phyloP scores from a whole-genome alignment of 495 filamentous ascomycete genomes.

The Pyronema omphalodes region DNA sequence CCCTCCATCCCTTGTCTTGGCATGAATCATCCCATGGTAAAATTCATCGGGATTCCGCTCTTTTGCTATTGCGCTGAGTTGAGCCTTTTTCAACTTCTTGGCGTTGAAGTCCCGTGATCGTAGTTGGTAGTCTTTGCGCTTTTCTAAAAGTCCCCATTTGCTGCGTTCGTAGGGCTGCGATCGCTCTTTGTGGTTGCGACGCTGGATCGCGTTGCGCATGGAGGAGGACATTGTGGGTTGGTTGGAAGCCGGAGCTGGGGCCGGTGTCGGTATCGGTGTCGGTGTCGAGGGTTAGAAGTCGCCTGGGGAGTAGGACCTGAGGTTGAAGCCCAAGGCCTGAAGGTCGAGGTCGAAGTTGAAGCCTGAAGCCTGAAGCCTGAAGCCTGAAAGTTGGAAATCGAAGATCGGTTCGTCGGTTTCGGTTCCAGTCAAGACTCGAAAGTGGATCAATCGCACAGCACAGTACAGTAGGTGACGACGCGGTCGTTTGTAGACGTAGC shows the following conservation, averaged over 20 bases:
- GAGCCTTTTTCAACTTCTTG: constrained; percentile 65
- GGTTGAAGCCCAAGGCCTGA: no score
- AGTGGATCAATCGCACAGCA: no score
- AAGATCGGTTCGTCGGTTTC: no score
- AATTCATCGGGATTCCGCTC: constrained; percentile 95
- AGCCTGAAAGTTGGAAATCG: no score
- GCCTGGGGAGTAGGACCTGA: no score
- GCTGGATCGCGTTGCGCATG: constrained; percentile 61
- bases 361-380: no score
- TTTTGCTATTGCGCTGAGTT: constrained; percentile 59
- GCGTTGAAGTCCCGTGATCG: constrained; percentile 73
- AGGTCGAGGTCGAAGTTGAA: no score
- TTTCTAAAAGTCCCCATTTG: constrained; percentile 73
- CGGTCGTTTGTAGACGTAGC: no score
- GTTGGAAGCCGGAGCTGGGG: not conserved
- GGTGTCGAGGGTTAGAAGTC: no score
- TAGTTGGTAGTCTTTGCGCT: constrained; percentile 72
- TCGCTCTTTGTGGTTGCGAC: constrained; percentile 67
- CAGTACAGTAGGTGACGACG: no score
- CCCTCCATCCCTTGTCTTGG: constrained; percentile 39
- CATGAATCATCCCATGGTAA: constrained; percentile 71
- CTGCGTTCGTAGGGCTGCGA: constrained; percentile 65
- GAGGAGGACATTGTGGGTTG: constrained; percentile 52
- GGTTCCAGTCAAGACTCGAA: no score
- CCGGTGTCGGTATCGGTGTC: no score